Percentiles rank a stretch among this genome's conserved stretches.
Conservation (phyloP, 148 eudicot species). For the Pouteria glomerata region DNA sequence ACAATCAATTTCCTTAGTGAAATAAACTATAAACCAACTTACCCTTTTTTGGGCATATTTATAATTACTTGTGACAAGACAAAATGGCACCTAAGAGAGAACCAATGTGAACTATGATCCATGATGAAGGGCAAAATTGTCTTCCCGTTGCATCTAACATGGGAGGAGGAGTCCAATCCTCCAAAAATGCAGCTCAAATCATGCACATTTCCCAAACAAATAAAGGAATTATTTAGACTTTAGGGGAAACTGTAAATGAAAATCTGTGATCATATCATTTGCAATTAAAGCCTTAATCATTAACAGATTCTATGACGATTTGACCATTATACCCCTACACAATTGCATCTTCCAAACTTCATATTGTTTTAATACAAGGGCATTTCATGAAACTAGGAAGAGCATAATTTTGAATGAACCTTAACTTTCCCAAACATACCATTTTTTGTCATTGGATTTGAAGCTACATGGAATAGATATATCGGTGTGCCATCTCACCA, state of each 20-base stretch:
- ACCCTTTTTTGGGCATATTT: too few relatives aligned
- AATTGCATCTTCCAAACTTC: not conserved
- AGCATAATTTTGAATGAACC: not conserved
- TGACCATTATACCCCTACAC: not conserved
- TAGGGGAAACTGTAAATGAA: conserved; percentile 12
- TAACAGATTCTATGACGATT: conserved; percentile 7
- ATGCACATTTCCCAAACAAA: not conserved
- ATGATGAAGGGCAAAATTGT: not conserved
- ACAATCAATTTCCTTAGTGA: too few relatives aligned
- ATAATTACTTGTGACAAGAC: too few relatives aligned
- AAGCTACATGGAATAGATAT: not conserved
- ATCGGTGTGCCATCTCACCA: not conserved
- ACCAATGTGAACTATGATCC: not conserved
- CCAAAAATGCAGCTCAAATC: not conserved
- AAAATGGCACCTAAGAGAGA: too few relatives aligned
- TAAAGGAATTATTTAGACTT: not conserved
- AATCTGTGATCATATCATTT: too few relatives aligned
- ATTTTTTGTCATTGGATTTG: not conserved
- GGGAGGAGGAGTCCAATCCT: not conserved
- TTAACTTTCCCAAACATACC: not conserved
- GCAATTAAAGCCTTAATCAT: conserved; percentile 17
- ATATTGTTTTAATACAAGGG: not conserved
- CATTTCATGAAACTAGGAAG: not conserved
- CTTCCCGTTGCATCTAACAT: not conserved
- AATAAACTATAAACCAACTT: too few relatives aligned